A percentile compares a stretch with the other conserved stretches of the same genome.
These are phyloP conservation scores for Phytophthora chlamydospora DNA, from an alignment of 352 stramenopile genomes.

Conservation along the genomic window DNA sequence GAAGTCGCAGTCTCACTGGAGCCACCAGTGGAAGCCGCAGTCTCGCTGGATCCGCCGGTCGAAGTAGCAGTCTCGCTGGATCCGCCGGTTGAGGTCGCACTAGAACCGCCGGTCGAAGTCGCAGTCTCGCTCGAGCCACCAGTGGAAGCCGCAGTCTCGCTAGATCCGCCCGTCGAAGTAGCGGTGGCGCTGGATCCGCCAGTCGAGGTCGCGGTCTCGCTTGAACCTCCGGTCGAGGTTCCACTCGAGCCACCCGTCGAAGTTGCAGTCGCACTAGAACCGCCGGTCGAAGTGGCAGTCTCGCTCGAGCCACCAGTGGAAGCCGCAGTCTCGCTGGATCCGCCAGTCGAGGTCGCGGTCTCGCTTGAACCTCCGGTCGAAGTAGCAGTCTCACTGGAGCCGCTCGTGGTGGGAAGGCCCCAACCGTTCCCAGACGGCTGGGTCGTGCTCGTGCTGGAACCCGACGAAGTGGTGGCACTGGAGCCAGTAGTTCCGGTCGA, in stretches of 20 bases:
- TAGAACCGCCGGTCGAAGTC: background rate
- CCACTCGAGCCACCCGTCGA: slow-evolving; percentile 2
- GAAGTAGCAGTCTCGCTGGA: background rate
- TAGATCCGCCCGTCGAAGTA: slow-evolving; percentile 12
- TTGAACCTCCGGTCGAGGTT: background rate
- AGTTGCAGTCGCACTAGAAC: background rate
- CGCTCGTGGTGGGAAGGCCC: slow-evolving; percentile 2
- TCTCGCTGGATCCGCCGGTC: slow-evolving; percentile 5
- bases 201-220: background rate
- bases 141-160: slow-evolving; percentile 1
- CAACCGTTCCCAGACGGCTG: slow-evolving; percentile 2
- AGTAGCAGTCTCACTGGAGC: slow-evolving; percentile 3
- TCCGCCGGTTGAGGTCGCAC: background rate
- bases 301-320: slow-evolving; percentile 5
- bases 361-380: slow-evolving; percentile 8
- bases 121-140: slow-evolving; percentile 4
- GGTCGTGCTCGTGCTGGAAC: background rate
- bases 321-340: slow-evolving; percentile 8
- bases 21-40: background rate
- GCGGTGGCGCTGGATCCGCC: background rate
- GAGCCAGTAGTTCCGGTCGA: slow-evolving; percentile 19
- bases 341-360: slow-evolving; percentile 1
- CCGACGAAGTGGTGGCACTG: background rate
- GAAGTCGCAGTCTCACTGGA: slow-evolving; percentile 6
- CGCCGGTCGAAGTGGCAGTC: background rate